Evolutionary conservation across 192 early-diverging fungal genomes (phyloP).

Genomic region (Coemansia sp.): DNA sequence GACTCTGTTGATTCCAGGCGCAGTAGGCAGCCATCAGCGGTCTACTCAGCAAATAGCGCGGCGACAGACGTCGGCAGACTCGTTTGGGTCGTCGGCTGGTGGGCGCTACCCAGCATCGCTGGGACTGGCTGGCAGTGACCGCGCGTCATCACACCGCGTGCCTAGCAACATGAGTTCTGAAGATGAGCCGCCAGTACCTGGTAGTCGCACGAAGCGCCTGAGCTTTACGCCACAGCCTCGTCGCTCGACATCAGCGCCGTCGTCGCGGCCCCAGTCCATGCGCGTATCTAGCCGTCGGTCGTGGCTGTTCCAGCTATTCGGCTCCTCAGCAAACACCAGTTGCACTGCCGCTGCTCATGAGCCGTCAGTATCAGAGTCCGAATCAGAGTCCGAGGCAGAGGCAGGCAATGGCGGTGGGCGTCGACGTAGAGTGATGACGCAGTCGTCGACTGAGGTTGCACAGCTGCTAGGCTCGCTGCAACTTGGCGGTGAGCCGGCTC

Average conservation of each 20-base stretch:
- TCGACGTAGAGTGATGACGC: slow-evolving; percentile 42
- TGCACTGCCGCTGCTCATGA: not conserved
- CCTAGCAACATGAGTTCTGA: slow-evolving; percentile 9
- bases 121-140: slow-evolving; percentile 11
- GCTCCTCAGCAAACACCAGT: not conserved
- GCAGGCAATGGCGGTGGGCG: not conserved
- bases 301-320: slow-evolving; percentile 45
- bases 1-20: slow-evolving; percentile 15
- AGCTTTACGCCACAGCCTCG: slow-evolving; percentile 41
- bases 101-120: slow-evolving; percentile 37
- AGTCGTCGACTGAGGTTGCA: slow-evolving; percentile 39
- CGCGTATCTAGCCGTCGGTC: slow-evolving; percentile 31
- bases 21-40: not conserved
- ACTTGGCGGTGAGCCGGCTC: slow-evolving; percentile 19
- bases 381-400: slow-evolving; percentile 10
- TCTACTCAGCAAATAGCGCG: not conserved
- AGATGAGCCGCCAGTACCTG: slow-evolving; percentile 9
- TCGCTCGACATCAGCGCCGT: slow-evolving; percentile 48
- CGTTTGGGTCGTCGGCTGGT: not conserved
- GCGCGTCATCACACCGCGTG: not conserved
- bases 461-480: slow-evolving; percentile 24
- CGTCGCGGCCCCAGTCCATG: slow-evolving; percentile 47
- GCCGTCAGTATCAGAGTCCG: not conserved
- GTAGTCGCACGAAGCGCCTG: slow-evolving; percentile 12
- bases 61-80: slow-evolving; percentile 21